phyloP scores from a whole-genome alignment of 345 rosid genomes.

The Citrus unshiu region DNA sequence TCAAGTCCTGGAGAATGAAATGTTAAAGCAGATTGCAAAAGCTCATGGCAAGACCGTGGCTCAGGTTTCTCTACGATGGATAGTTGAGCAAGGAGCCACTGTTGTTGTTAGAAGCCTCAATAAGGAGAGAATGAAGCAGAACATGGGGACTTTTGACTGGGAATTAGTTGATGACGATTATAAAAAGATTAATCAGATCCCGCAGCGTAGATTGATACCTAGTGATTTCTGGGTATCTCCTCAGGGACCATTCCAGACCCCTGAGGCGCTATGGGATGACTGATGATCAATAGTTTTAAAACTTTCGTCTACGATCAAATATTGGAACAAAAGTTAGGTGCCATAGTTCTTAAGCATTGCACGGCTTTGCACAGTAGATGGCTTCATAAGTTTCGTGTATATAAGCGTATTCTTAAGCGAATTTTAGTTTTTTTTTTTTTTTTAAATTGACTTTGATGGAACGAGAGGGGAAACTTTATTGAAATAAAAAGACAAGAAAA shows the following conservation, averaged over 20 bases:
- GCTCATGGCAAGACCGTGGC: background rate
- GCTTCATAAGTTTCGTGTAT: too few relatives aligned
- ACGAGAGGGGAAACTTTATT: too few relatives aligned
- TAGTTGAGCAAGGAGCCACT: conserved; percentile 15
- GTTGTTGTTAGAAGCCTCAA: background rate
- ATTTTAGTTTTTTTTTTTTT: too few relatives aligned
- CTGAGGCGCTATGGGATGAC: background rate
- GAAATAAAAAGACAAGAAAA: too few relatives aligned
- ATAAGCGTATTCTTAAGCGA: too few relatives aligned
- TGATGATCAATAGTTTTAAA: too few relatives aligned
- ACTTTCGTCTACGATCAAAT: too few relatives aligned
- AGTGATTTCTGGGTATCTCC: background rate
- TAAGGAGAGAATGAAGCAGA: conserved; percentile 11
- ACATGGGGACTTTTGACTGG: conserved; percentile 16
- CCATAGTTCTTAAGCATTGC: too few relatives aligned
- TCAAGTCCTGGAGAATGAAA: conserved; percentile 16
- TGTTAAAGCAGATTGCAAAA: conserved; percentile 9
- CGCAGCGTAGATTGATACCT: background rate
- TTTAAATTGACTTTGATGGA: too few relatives aligned
- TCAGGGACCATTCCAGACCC: conserved; percentile 6
- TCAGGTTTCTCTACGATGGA: background rate
- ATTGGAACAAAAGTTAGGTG: too few relatives aligned
- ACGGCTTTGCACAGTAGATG: too few relatives aligned
- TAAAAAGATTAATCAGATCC: background rate
- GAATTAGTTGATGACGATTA: background rate